Percentiles rank a stretch among this genome's conserved stretches.
phyloP scores from a whole-genome alignment of 2,329 filamentous ascomycete species.

The Penicillium sp. region DNA sequence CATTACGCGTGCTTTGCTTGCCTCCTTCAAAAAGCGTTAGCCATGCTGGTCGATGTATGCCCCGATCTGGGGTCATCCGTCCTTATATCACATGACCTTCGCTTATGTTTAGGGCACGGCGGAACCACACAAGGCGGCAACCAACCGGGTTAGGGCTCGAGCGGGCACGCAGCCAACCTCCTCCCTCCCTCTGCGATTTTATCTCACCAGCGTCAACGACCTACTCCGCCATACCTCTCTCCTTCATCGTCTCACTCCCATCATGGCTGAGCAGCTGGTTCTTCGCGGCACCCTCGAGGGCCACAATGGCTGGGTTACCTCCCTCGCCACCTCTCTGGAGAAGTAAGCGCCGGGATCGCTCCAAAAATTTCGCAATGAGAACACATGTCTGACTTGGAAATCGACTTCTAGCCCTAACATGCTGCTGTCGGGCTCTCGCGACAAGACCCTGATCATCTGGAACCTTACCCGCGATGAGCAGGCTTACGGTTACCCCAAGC shows the following conservation, averaged over 20 bases:
- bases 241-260: slow-evolving; percentile 38
- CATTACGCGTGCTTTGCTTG: no score
- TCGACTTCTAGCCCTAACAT: slow-evolving; percentile 75
- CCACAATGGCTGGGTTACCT: slow-evolving; percentile 99
- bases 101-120: slow-evolving; percentile 31
- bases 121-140: slow-evolving; percentile 25
- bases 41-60: slow-evolving; percentile 1
- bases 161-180: slow-evolving; percentile 31
- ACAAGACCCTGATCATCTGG: slow-evolving; percentile 99
- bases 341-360: slow-evolving; percentile 58
- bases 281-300: slow-evolving; percentile 96
- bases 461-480: slow-evolving; percentile 98
- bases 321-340: slow-evolving; percentile 96
- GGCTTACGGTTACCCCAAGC: slow-evolving; percentile 98
- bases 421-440: slow-evolving; percentile 94
- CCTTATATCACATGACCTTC: slow-evolving; percentile 24
- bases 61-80: neutral
- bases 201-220: slow-evolving; percentile 37
- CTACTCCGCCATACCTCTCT: slow-evolving; percentile 39
- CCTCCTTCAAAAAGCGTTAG: no score
- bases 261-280: slow-evolving; percentile 90
- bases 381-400: slow-evolving; percentile 31
- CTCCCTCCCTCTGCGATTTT: slow-evolving; percentile 33
- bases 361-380: slow-evolving; percentile 21
- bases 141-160: slow-evolving; percentile 37